phyloP scores from a whole-genome alignment of 2,329 filamentous ascomycete genomes.

The Hortaea werneckii region DNA sequence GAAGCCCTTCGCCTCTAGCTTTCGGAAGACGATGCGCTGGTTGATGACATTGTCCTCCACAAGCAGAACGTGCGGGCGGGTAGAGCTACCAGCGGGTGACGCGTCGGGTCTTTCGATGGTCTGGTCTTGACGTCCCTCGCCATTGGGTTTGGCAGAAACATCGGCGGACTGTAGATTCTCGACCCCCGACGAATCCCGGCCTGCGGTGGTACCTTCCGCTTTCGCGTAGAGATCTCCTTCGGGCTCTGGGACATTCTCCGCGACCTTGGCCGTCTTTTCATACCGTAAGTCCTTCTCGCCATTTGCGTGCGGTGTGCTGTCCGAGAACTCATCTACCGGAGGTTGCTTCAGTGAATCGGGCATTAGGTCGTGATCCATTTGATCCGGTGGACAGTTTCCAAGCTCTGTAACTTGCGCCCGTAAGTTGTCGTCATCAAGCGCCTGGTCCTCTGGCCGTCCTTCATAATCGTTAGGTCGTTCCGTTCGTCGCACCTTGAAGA shows the following conservation, averaged over 20 bases:
- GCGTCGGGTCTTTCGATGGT: background rate
- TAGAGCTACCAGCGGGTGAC: background rate
- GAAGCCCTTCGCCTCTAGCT: slow-evolving; percentile 19
- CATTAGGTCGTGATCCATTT: slow-evolving; percentile 8
- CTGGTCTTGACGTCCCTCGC: background rate
- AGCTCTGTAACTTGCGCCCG: slow-evolving; percentile 1
- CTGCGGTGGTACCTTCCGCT: background rate
- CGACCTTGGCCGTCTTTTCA: background rate
- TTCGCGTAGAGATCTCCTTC: background rate
- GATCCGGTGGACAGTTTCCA: slow-evolving; percentile 1
- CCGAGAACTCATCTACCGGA: slow-evolving; percentile 13
- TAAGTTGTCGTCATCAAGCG: slow-evolving; percentile 1
- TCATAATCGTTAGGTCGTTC: slow-evolving; percentile 7
- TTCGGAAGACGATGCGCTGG: slow-evolving; percentile 21
- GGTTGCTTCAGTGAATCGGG: slow-evolving; percentile 21
- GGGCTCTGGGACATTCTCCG: background rate
- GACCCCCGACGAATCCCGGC: background rate
- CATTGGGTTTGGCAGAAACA: background rate
- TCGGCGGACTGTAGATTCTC: background rate
- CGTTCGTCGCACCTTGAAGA: slow-evolving; percentile 22
- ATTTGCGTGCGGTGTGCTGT: background rate
- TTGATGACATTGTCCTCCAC: slow-evolving; percentile 23
- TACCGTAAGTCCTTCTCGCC: background rate
- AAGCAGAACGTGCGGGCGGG: slow-evolving; percentile 4
- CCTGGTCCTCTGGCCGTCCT: slow-evolving; percentile 3